These are phyloP conservation scores for Hanseniaspora lachancei DNA, from an alignment of 805 yeast species.

Conservation along the genomic window DNA sequence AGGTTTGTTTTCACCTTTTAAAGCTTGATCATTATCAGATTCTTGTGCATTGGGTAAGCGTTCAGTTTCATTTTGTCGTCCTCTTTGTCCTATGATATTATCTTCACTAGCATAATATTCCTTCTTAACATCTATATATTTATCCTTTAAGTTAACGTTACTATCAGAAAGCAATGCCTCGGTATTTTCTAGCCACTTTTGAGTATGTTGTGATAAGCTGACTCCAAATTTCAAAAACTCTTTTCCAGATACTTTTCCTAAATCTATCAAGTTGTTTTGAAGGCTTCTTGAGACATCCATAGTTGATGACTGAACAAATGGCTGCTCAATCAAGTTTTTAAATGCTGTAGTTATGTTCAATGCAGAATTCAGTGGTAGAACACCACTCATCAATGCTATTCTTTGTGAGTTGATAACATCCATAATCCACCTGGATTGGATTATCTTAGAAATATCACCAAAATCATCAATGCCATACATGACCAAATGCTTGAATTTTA, in stretches of 20 bases:
- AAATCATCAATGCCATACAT: conserved; percentile 71
- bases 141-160: conserved; percentile 20
- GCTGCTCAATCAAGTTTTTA: conserved; percentile 57
- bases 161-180: conserved; percentile 39
- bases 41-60: conserved; percentile 18
- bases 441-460: conserved; percentile 38
- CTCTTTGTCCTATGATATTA: conserved; percentile 15
- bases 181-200: conserved; percentile 60
- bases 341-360: conserved; percentile 70
- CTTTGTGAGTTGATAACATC: conserved; percentile 74
- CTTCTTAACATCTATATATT: background rate
- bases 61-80: conserved; percentile 15
- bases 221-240: conserved; percentile 74
- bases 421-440: conserved; percentile 74
- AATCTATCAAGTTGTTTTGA: conserved; percentile 60
- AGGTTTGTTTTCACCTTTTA: conserved; percentile 81
- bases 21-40: conserved; percentile 31
- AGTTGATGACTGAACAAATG: conserved; percentile 57
- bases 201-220: conserved; percentile 78
- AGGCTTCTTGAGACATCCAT: conserved; percentile 56
- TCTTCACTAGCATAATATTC: conserved; percentile 19
- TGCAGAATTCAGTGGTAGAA: conserved; percentile 67
- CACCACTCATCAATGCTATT: conserved; percentile 67
- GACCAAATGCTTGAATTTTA: conserved; percentile 46
- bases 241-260: conserved; percentile 65